Conservation (phyloP, 176 grass and related monocot genomes). For the Areca catechu region DNA sequence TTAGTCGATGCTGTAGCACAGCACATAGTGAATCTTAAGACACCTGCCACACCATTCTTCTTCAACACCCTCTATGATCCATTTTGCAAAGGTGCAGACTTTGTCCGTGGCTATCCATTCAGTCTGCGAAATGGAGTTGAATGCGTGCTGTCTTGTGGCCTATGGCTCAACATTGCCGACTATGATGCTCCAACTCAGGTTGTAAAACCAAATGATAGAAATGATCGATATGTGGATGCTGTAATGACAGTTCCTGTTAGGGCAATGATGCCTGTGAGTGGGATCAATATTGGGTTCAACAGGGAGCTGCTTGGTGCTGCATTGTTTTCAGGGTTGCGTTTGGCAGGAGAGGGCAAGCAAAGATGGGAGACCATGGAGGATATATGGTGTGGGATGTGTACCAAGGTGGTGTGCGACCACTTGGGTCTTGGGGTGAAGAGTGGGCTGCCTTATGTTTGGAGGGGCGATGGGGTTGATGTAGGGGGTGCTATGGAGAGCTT, state of each 20-base stretch:
- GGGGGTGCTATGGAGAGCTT: constrained; percentile 63
- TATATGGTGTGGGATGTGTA: constrained; percentile 75
- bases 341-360: constrained; percentile 60
- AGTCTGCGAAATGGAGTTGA: constrained; percentile 74
- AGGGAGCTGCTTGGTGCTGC: constrained; percentile 63
- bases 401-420: constrained; percentile 68
- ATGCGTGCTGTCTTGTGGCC: constrained; percentile 68
- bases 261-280: constrained; percentile 68
- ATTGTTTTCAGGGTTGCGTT: constrained; percentile 56
- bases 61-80: constrained; percentile 95
- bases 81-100: constrained; percentile 68
- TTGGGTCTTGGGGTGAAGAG: constrained; percentile 63
- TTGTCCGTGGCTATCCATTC: constrained; percentile 96
- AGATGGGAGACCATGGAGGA: constrained; percentile 91
- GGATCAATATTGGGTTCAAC: constrained; percentile 94
- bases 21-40: constrained; percentile 66
- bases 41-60: constrained; percentile 78
- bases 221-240: constrained; percentile 72
- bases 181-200: constrained; percentile 92
- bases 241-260: constrained; percentile 79
- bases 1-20: constrained; percentile 64
- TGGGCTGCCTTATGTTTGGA: constrained; percentile 81
- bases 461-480: constrained; percentile 42
- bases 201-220: constrained; percentile 64
- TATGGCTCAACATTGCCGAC: constrained; percentile 81